Evolutionary conservation across 768 basidiomycete species (phyloP), one percentile per base, ranked within the genome.

Genomic region (Tephrocybe sp.): DNA sequence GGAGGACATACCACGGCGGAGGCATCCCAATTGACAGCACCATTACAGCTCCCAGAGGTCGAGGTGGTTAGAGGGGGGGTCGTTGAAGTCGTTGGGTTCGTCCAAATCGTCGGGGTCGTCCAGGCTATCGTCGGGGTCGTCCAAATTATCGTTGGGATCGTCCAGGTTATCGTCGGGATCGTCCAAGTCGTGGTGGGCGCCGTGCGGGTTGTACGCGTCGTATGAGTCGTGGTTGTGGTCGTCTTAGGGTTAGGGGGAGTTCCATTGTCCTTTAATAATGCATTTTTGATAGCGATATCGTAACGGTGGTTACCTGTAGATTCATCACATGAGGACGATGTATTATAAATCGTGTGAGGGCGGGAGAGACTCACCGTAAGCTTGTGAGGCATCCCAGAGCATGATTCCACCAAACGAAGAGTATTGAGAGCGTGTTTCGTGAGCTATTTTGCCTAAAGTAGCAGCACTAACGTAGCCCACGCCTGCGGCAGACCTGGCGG

Each of bases 361-460:
- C n/a, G 71, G n/a, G 64, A 36, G 41, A 64, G 67, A 52, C 69
- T 69, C 48, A 73, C 75, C 77, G 48, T 69, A 69, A 19, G 74
- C 73, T 56, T 76, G 74, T 4, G 72, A 75, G 36, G 65, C 69
- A 59, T 77, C 75, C 77, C 78, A 79, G 9, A 79, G 54, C 76
- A 78, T 75, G n/a, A 84, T 76, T 8, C 83, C 83, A 11, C 83
- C 82, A 54, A 84, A 84, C 2, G 81, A 83, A 9, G 82, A 78
- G 64, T 79, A 84, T 51, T 77, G 76, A 30, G 70, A 64, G 24
- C 79, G 76, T 65, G 79, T 83, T 56, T 73, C 60, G 30, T 67
- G 64, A 6, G 78, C 74, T 35, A 81, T 79, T 47, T 38, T 70
- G 18, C 68, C 70, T 30, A 86, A 65, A 11, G 76, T 79, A 9